Evolutionary conservation across 2,329 filamentous ascomycete species (phyloP), one percentile per base, ranked within the genome.

Genomic region (Verticillium nubilum): DNA sequence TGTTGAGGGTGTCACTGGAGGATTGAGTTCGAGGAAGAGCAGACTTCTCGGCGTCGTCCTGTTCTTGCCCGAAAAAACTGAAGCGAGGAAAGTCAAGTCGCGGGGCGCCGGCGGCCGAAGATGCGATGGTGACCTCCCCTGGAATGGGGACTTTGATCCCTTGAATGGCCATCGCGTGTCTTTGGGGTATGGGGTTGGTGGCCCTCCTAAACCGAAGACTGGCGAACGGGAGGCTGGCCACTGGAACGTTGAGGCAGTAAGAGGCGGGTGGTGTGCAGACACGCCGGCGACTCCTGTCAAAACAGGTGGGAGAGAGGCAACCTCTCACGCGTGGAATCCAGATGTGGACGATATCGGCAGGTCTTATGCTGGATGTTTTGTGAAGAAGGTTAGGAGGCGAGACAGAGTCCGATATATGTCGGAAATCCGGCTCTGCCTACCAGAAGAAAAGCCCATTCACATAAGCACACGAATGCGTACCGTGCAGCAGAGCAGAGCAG

Each of bases 11-110:
- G 9, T 64, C 59, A 35, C 58, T 60, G 19, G 62, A 64, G 23
- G 62, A 64, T 31, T 58, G 61, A 19, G 62, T 25, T 17, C n/a
- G 58, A 33, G 59, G 61, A 57, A 59, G 61, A 57, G 47, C 55
- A 55, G 42, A 59, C 52, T 57, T 57, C 17, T 56, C 47, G 15
- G 29, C 56, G 7, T 63, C 62, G 27, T 55, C 54, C 23, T 60
- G 58, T 26, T 55, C 54, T n/a, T 60, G 58, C 28, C 58, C 58
- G 42, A 64, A 61, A n/a, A 59, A 59, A 37, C 56, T 59, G 42
- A 64, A 63, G 31, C 61, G 55, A 15, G 58, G 37, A 7, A 64
- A 55, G 52, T 64, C 61, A 27, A 64, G 59, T 26, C 61, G 57
- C 3, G 59, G 62, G 9, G 62, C 61, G 13, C 59, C 62, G 13